Conservation (phyloP, 495 filamentous ascomycete species). For the Cenococcum geophilum region DNA sequence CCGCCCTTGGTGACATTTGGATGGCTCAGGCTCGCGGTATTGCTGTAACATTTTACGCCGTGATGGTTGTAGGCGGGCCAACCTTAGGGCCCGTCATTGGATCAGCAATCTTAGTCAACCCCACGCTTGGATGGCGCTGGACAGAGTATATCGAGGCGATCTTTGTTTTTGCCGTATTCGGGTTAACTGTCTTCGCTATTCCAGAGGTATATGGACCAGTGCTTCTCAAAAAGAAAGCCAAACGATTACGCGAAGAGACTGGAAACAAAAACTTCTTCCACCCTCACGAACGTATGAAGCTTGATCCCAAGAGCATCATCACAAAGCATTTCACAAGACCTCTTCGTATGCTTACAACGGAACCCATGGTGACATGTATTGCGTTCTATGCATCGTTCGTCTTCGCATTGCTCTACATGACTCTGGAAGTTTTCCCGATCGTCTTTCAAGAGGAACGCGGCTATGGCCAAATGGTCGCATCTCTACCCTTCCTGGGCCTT, state of each 20-base stretch:
- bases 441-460: conserved; percentile 11
- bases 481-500: conserved; percentile 15
- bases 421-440: conserved; percentile 14
- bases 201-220: conserved; percentile 13
- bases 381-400: conserved; percentile 48
- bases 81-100: conserved; percentile 35
- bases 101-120: conserved; percentile 25
- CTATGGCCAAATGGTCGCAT: background rate
- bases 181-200: conserved; percentile 1
- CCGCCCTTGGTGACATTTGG: conserved; percentile 49
- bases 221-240: conserved; percentile 9
- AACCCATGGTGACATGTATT: conserved; percentile 24
- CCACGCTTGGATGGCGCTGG: conserved; percentile 18
- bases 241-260: conserved; percentile 6
- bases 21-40: conserved; percentile 36
- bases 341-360: conserved; percentile 14
- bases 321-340: conserved; percentile 33
- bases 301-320: conserved; percentile 33
- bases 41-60: conserved; percentile 39
- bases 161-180: conserved; percentile 5
- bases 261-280: conserved; percentile 24
- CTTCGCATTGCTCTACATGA: conserved; percentile 14
- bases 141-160: conserved; percentile 15
- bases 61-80: conserved; percentile 39
- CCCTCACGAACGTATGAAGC: conserved; percentile 32